These are phyloP conservation scores for Kregervanrija fluxuum DNA, from an alignment of 805 yeast species.

Conservation along the genomic window DNA sequence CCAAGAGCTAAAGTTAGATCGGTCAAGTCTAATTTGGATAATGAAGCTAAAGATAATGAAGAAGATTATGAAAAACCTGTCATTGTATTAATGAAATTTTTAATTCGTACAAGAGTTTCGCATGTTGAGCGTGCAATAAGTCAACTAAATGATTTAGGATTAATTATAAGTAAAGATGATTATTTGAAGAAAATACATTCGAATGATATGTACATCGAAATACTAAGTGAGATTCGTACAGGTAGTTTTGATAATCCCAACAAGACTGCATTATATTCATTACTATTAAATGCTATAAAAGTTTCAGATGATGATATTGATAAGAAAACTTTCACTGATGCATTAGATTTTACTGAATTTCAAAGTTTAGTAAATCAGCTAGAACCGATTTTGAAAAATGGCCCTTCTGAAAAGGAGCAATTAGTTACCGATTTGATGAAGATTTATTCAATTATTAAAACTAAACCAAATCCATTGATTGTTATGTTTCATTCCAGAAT, in stretches of 20 bases:
- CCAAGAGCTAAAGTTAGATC: neutral
- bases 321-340: neutral
- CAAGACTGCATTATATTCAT: conserved; percentile 11
- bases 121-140: conserved; percentile 11
- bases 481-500: conserved; percentile 6
- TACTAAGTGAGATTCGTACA: conserved; percentile 17
- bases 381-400: too few species aligned
- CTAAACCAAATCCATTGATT: conserved; percentile 8
- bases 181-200: conserved; percentile 15
- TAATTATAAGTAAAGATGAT: conserved; percentile 12
- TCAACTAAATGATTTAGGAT: conserved; percentile 5
- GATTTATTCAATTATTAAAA: conserved; percentile 3
- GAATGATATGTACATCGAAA: conserved; percentile 15
- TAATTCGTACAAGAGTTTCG: conserved; percentile 8
- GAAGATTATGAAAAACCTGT: neutral
- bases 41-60: neutral
- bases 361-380: too few species aligned
- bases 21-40: neutral
- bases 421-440: conserved; percentile 5
- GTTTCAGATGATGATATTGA: conserved; percentile 3
- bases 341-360: too few species aligned
- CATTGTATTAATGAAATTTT: conserved; percentile 2
- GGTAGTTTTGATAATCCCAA: conserved; percentile 15
- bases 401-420: neutral
- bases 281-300: conserved; percentile 12